Base-by-base conservation (phyloP, 2,329 filamentous ascomycete species). In the Beauveria bassiana region DNA sequence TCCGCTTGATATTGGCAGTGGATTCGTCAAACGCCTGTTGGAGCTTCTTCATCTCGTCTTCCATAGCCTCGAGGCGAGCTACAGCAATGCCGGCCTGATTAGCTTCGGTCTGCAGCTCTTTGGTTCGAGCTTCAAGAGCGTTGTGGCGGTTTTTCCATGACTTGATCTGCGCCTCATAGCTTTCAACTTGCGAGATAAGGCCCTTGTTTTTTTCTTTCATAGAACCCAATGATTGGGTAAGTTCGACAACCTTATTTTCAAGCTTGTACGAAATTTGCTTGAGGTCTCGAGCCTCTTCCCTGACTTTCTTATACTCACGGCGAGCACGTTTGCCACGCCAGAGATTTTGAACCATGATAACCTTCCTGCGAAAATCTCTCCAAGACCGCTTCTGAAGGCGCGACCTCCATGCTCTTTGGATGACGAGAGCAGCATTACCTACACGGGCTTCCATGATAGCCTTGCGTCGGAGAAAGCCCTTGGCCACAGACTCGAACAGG, bases 241-340 rank as follows among this genome's bases (percentile, higher is more conserved):
- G 84, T 78, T 99, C 95, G 65, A 99, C 91, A 65, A 99, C 95
- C 86, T 99, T 99, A 83, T 99, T 98, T 76, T 99, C 95, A 69
- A 99, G 81, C 81, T 96, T 98, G 82, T 99, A 99, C 2, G 95
- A 98, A 68, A 99, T 99, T 76, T 98, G 93, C 82, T 98, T 98
- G 74, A 99, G 85, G 79, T 99, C 96, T 71, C 95, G 90, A 66
- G 95, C 95, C 77, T 99, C 95, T 76, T 97, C 93, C 67, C 95
- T 91, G 64, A 96, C 79, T 68, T 81, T 86, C 85, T 96, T 98
- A 82, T 99, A 99, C 54, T 85, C 87, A 67, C 82, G 85, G 66
- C 95, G 86, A 61, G 95, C 93, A 65, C 76, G 72, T 75, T 85
- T 93, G 72, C 93, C 93, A 73, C 95, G 88, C 91, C 91, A 98